Conservation (phyloP, 2,329 filamentous ascomycete species). For the Aspergillus novofumigatus region DNA sequence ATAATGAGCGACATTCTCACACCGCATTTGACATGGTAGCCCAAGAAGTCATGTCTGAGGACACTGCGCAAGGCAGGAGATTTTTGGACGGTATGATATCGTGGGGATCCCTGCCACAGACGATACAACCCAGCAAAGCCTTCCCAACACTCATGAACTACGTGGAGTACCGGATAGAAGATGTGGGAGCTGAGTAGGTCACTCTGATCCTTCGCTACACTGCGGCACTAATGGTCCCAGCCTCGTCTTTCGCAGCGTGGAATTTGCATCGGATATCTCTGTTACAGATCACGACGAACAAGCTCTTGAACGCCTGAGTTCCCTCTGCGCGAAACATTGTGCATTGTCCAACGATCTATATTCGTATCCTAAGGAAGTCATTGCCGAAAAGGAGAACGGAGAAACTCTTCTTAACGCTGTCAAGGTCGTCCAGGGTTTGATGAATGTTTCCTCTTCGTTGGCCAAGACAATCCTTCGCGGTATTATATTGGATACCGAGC, state of each 20-base stretch:
- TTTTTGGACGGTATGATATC: constrained; percentile 6
- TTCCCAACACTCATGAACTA: constrained; percentile 7
- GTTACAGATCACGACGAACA: not conserved
- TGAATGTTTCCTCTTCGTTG: not conserved
- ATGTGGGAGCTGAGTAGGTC: constrained; percentile 8
- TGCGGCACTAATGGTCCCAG: not conserved
- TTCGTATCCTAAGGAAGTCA: constrained; percentile 12
- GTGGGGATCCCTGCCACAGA: constrained; percentile 2
- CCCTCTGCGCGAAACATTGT: constrained; percentile 9
- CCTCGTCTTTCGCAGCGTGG: constrained; percentile 4
- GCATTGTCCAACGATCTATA: constrained; percentile 15
- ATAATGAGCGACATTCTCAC: not conserved
- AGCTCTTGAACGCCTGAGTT: not conserved
- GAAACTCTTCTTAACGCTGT: constrained; percentile 10
- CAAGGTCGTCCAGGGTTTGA: constrained; percentile 4
- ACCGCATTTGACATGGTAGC: constrained; percentile 3
- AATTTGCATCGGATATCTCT: constrained; percentile 3
- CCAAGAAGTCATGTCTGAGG: constrained; percentile 2
- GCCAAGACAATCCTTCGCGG: constrained; percentile 3
- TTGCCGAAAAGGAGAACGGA: constrained; percentile 1
- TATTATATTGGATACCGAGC: constrained; percentile 10
- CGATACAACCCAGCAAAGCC: not conserved
- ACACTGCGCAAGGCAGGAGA: constrained; percentile 1
- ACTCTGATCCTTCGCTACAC: not conserved
- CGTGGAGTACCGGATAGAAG: constrained; percentile 2